These are phyloP conservation scores for Populus davidiana DNA, from an alignment of 345 rosid genomes.

Conservation along the genomic window DNA sequence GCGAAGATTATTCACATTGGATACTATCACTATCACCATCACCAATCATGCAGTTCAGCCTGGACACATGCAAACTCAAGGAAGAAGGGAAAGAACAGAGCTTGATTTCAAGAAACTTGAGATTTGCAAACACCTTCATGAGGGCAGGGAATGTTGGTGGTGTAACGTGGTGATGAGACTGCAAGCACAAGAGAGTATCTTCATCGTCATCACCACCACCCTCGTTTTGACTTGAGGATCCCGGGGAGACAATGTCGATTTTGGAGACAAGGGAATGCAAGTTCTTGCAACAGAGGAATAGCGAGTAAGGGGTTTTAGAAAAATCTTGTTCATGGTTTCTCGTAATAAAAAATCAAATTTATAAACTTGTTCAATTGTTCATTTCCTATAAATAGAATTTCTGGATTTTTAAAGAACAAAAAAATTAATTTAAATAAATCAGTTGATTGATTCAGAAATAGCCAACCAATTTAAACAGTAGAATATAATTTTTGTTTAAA, in stretches of 20 bases:
- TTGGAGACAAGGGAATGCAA: not conserved
- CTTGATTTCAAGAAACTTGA: not conserved
- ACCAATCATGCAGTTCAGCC: not conserved
- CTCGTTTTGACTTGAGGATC: not conserved
- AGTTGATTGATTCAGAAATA: too few species aligned
- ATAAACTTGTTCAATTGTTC: too few species aligned
- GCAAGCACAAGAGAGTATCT: not conserved
- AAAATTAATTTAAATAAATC: too few species aligned
- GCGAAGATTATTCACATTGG: not conserved
- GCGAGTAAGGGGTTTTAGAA: too few species aligned
- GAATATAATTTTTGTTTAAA: rapidly evolving
- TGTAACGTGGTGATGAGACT: not conserved
- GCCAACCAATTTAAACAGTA: too few species aligned
- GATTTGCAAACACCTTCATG: not conserved
- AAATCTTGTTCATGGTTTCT: too few species aligned
- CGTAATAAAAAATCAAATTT: too few species aligned
- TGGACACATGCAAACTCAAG: not conserved
- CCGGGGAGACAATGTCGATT: not conserved
- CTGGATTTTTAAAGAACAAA: too few species aligned
- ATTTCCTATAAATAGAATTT: too few species aligned
- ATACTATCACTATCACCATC: not conserved
- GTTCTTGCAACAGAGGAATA: too few species aligned
- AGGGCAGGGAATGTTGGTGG: not conserved
- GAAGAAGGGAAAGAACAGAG: not conserved
- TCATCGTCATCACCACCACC: not conserved